Percentiles rank a stretch among this genome's conserved stretches.
Evolutionary conservation across 192 early-diverging fungal species (phyloP).

Genomic region (Entomortierella chlamydospora): DNA sequence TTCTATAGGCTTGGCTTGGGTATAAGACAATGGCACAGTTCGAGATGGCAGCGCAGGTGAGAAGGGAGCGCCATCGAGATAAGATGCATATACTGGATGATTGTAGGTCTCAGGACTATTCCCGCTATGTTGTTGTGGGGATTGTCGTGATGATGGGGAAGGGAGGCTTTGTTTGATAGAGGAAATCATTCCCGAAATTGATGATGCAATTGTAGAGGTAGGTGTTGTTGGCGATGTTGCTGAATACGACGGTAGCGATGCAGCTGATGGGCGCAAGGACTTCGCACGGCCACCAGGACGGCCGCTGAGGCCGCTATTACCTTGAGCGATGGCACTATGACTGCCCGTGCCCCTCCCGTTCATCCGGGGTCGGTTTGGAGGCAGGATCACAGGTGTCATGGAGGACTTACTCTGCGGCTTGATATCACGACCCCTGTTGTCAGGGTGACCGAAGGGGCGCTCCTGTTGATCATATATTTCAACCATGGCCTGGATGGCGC

Average conservation of each 20-base stretch:
- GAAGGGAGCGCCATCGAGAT: constrained; percentile 28
- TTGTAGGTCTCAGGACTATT: background rate
- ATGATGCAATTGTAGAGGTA: background rate
- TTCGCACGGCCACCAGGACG: background rate
- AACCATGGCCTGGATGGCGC: constrained; percentile 34
- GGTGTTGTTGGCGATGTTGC: background rate
- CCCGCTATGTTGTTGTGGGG: constrained; percentile 2
- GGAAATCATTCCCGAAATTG: constrained; percentile 18
- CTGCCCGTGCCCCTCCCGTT: background rate
- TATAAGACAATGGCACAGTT: constrained; percentile 11
- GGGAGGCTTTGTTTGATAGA: constrained; percentile 39
- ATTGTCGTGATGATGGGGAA: constrained; percentile 21
- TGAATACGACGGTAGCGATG: background rate
- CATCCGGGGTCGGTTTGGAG: constrained; percentile 5
- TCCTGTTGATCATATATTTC: constrained; percentile 43
- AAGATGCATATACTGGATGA: constrained; percentile 13
- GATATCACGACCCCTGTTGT: constrained; percentile 27
- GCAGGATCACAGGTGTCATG: constrained; percentile 5
- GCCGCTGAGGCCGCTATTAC: background rate
- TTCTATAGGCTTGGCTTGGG: constrained; percentile 11
- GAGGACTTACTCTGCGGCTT: background rate
- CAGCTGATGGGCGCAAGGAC: background rate
- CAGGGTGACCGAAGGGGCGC: constrained; percentile 35
- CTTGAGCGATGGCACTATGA: background rate
- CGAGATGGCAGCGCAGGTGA: background rate